Evolutionary conservation across 164 flowering plant species (phyloP).

Genomic region (Liriodendron chinense): DNA sequence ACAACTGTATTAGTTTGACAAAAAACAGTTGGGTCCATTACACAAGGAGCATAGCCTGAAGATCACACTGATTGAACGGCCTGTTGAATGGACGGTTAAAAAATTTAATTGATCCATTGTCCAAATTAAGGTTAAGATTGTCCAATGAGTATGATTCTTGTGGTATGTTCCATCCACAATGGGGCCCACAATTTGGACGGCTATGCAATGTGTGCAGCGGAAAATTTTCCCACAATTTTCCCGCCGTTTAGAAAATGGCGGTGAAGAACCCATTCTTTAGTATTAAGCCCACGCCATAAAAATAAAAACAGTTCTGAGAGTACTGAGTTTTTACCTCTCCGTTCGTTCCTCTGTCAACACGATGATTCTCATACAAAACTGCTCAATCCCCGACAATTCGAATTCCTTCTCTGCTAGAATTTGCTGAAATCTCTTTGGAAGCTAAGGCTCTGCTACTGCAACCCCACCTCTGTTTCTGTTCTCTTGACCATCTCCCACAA

Average conservation of each 20-base stretch:
- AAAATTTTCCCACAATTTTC: not conserved
- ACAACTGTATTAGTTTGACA: not conserved
- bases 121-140: too few species aligned
- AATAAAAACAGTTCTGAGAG: not conserved
- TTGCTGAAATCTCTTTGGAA: slow-evolving; percentile 3
- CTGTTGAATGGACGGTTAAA: not conserved
- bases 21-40: not conserved
- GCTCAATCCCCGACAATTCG: slow-evolving; percentile 5
- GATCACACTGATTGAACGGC: not conserved
- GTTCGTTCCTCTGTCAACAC: slow-evolving; percentile 2
- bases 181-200: not conserved
- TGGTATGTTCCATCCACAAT: too few species aligned
- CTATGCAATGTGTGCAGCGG: not conserved
- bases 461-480: slow-evolving; percentile 15
- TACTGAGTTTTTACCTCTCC: slow-evolving; percentile 18
- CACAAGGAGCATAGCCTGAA: not conserved
- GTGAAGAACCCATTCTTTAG: not conserved
- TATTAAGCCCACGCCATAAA: not conserved
- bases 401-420: not conserved
- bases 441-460: not conserved
- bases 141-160: too few species aligned
- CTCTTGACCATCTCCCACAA: slow-evolving; percentile 24
- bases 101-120: too few species aligned
- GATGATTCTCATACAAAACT: slow-evolving; percentile 1
- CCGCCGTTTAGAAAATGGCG: not conserved